Conservation (phyloP, 495 filamentous ascomycete genomes). For the Aspergillus olivimuriae region DNA sequence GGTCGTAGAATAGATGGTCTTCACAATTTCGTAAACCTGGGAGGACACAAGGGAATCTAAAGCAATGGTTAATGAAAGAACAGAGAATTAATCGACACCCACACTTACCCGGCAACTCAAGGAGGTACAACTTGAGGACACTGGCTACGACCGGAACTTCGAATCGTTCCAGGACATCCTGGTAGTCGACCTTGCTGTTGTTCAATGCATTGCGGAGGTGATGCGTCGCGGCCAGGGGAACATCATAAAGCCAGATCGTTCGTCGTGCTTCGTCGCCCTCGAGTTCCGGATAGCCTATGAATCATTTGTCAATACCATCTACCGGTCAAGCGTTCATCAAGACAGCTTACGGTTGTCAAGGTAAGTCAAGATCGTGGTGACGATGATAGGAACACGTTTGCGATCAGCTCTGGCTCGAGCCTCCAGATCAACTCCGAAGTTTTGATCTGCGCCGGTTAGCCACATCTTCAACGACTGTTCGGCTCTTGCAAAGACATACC, state of each 20-base stretch:
- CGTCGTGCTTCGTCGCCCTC: constrained; percentile 93
- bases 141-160: constrained; percentile 92
- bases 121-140: constrained; percentile 88
- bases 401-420: constrained; percentile 86
- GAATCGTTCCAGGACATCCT: constrained; percentile 73
- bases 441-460: constrained; percentile 63
- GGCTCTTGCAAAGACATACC: constrained; percentile 28
- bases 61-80: constrained; percentile 1
- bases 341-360: constrained; percentile 68
- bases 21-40: constrained; percentile 97
- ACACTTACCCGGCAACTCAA: constrained; percentile 83
- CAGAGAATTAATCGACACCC: not conserved
- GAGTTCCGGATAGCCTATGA: constrained; percentile 80
- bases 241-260: constrained; percentile 89
- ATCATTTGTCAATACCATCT: constrained; percentile 8
- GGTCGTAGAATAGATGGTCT: constrained; percentile 80
- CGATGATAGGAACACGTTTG: constrained; percentile 88
- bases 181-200: constrained; percentile 74
- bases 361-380: constrained; percentile 89
- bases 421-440: constrained; percentile 95
- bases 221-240: constrained; percentile 79
- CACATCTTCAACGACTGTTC: not conserved
- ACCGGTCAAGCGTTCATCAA: not conserved
- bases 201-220: constrained; percentile 77
- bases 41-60: constrained; percentile 94